Conservation (phyloP, 257 asterid genomes). For the Solanum arcanum region DNA sequence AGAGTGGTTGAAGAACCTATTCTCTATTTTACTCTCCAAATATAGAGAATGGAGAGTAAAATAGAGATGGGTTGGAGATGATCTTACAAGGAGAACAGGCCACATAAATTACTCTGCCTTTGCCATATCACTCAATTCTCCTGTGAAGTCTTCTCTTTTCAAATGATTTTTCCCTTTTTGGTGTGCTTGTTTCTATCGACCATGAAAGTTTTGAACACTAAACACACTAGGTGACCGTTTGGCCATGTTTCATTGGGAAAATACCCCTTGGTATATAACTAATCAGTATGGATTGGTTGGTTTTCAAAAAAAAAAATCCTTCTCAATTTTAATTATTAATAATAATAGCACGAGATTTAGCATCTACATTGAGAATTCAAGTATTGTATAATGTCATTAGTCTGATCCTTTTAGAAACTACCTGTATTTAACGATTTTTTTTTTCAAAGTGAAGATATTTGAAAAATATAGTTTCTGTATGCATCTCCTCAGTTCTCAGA, state of each 20-base stretch:
- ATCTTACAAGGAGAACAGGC: neutral
- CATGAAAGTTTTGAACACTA: neutral
- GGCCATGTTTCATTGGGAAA: neutral
- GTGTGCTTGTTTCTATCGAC: neutral
- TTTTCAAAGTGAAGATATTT: too few relatives aligned
- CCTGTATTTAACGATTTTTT: neutral
- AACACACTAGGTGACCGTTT: neutral
- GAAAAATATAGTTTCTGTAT: neutral
- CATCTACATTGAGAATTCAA: too few relatives aligned
- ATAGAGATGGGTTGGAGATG: too few relatives aligned
- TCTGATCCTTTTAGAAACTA: neutral
- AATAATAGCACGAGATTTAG: neutral
- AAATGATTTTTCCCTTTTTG: neutral
- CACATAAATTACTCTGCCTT: neutral
- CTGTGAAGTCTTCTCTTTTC: neutral
- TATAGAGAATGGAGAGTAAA: too few relatives aligned
- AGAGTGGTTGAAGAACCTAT: too few relatives aligned
- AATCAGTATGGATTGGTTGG: neutral
- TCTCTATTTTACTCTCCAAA: too few relatives aligned
- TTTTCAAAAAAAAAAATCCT: too few relatives aligned
- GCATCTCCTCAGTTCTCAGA: neutral
- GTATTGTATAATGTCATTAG: neutral
- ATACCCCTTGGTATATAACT: neutral
- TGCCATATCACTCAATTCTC: neutral
- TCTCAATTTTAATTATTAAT: too few relatives aligned